Percentiles rank a stretch among this genome's conserved stretches.
phyloP scores from a whole-genome alignment of 108 stramenopile species.

The Aurantiochytrium sp. region DNA sequence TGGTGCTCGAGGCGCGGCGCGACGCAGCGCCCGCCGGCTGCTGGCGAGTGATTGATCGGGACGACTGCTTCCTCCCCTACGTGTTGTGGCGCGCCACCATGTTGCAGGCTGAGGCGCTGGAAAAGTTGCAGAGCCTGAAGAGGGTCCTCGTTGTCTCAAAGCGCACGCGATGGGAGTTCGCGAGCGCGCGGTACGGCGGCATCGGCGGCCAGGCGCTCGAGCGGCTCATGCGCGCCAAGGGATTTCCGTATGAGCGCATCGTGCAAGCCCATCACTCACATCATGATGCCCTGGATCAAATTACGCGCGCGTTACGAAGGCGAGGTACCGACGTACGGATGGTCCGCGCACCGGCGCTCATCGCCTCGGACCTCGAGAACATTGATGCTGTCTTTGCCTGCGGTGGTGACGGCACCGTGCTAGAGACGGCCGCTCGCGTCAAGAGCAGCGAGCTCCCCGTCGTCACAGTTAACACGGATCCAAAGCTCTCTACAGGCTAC shows the following conservation, averaged over 20 bases:
- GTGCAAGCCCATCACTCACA: neutral
- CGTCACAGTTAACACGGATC: neutral
- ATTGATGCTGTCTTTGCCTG: neutral
- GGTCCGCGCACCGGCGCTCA: neutral
- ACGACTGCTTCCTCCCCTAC: too few species aligned
- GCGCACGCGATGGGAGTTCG: constrained; percentile 20
- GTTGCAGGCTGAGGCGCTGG: neutral
- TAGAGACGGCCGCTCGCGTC: neutral
- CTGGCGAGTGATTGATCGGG: too few species aligned
- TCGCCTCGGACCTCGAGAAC: constrained; percentile 7
- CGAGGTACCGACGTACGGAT: neutral
- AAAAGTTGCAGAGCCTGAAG: neutral
- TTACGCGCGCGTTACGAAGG: neutral
- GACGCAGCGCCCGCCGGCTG: too few species aligned
- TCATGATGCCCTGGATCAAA: neutral
- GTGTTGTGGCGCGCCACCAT: too few species aligned
- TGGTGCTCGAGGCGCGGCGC: too few species aligned
- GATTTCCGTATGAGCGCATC: neutral
- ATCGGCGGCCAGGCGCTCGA: neutral
- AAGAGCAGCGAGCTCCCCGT: neutral
- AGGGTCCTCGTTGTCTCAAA: neutral
- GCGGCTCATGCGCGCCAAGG: neutral
- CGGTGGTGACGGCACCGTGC: neutral
- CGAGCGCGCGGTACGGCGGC: neutral
- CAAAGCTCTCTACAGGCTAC: neutral